phyloP scores from a whole-genome alignment of 768 basidiomycete genomes.

The Amanita inopinata region DNA sequence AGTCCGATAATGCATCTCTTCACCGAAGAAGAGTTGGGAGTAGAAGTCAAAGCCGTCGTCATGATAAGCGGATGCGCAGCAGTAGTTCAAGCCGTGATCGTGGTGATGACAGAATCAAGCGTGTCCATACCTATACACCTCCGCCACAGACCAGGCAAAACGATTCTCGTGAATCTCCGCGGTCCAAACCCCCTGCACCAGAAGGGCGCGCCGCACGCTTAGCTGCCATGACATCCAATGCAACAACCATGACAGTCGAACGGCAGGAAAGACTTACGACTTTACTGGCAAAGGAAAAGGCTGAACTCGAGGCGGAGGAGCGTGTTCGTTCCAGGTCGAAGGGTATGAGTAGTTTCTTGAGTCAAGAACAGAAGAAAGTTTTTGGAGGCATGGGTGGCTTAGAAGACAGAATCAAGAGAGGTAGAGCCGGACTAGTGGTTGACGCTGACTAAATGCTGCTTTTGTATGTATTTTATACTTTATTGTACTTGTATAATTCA shows the following conservation, averaged over 20 bases:
- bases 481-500: conserved; percentile 2
- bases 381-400: conserved; percentile 72
- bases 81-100: conserved; percentile 23
- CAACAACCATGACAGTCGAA: conserved; percentile 52
- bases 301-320: conserved; percentile 66
- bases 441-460: conserved; percentile 39
- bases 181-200: conserved; percentile 14
- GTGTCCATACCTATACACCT: conserved; percentile 37
- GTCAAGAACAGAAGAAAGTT: conserved; percentile 75
- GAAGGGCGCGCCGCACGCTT: conserved; percentile 75
- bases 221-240: conserved; percentile 80
- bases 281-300: conserved; percentile 69
- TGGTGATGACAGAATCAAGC: conserved; percentile 30
- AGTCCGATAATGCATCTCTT: conserved; percentile 33
- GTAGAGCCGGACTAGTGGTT: conserved; percentile 60
- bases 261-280: conserved; percentile 63
- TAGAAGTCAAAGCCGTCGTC: conserved; percentile 20
- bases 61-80: conserved; percentile 31
- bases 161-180: conserved; percentile 15
- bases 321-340: conserved; percentile 56
- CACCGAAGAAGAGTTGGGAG: conserved; percentile 14
- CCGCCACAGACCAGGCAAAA: conserved; percentile 20
- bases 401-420: conserved; percentile 70
- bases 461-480: conserved; percentile 1
- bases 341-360: conserved; percentile 76